Conservation (phyloP, 2,329 filamentous ascomycete genomes). For the Botryotinia narcissicola region DNA sequence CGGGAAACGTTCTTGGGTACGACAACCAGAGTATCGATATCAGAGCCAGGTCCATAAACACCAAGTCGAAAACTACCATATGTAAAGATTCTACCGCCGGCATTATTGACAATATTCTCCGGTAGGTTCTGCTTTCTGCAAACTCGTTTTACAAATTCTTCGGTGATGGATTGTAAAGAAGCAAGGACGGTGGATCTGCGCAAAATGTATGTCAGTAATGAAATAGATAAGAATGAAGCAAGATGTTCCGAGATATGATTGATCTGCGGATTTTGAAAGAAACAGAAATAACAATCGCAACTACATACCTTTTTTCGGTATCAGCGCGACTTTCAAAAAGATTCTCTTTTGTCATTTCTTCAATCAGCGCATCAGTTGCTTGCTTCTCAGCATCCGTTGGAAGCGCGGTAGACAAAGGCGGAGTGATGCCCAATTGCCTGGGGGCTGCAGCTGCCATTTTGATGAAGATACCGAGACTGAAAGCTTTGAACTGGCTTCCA, state of each 20-base stretch:
- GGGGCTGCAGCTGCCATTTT: slow-evolving; percentile 34
- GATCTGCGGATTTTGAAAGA: neutral
- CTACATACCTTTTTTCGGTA: slow-evolving; percentile 73
- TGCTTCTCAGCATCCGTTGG: slow-evolving; percentile 76
- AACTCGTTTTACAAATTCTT: slow-evolving; percentile 84
- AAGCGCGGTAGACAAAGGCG: slow-evolving; percentile 73
- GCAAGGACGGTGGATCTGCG: slow-evolving; percentile 64
- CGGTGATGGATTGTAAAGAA: slow-evolving; percentile 73
- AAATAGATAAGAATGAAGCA: neutral
- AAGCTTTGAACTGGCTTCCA: neutral
- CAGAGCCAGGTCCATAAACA: slow-evolving; percentile 90
- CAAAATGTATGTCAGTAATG: slow-evolving; percentile 14
- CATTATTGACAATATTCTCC: slow-evolving; percentile 73
- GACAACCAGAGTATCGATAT: slow-evolving; percentile 95
- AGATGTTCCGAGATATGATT: too few species aligned
- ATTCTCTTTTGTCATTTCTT: slow-evolving; percentile 83
- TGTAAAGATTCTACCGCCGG: slow-evolving; percentile 90
- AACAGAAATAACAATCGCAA: neutral
- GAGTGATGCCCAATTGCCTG: slow-evolving; percentile 64
- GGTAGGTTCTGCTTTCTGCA: slow-evolving; percentile 58
- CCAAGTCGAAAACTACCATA: slow-evolving; percentile 95
- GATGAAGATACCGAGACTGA: slow-evolving; percentile 16
- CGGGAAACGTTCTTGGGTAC: slow-evolving; percentile 85
- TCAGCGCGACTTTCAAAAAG: slow-evolving; percentile 86
- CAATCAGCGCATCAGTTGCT: slow-evolving; percentile 74